phyloP scores from a whole-genome alignment of 352 stramenopile species.

The Pythium phragmiticola region DNA sequence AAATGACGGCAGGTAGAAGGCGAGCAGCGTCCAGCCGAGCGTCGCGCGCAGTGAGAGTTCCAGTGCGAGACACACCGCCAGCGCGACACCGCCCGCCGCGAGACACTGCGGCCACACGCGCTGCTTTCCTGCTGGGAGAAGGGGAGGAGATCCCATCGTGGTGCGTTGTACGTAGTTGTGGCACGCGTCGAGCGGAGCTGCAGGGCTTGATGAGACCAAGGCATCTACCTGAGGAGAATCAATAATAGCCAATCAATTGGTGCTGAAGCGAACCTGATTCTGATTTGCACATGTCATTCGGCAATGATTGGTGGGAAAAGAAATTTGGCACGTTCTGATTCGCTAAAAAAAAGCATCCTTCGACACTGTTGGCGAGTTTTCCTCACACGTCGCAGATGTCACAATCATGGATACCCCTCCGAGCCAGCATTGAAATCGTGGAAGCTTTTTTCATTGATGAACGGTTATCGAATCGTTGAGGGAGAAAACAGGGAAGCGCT shows the following conservation, averaged over 20 bases:
- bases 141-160: background rate
- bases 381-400: too few species aligned
- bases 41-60: constrained; percentile 10
- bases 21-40: constrained; percentile 24
- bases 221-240: background rate
- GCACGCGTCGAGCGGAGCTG: background rate
- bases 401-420: too few species aligned
- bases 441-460: too few species aligned
- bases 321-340: background rate
- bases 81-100: constrained; percentile 18
- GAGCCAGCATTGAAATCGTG: too few species aligned
- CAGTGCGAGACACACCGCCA: constrained; percentile 16
- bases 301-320: background rate
- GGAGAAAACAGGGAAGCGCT: too few species aligned
- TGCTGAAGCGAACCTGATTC: background rate
- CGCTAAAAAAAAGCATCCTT: background rate
- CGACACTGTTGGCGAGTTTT: background rate
- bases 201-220: background rate
- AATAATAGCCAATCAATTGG: background rate
- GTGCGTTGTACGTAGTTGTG: background rate
- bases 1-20: constrained; percentile 34
- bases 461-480: too few species aligned
- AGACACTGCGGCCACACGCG: constrained; percentile 25
- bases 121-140: constrained; percentile 15
- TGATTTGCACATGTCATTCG: background rate